Conservation (phyloP, 2,329 filamentous ascomycete genomes). For the Phialophora expanda region DNA sequence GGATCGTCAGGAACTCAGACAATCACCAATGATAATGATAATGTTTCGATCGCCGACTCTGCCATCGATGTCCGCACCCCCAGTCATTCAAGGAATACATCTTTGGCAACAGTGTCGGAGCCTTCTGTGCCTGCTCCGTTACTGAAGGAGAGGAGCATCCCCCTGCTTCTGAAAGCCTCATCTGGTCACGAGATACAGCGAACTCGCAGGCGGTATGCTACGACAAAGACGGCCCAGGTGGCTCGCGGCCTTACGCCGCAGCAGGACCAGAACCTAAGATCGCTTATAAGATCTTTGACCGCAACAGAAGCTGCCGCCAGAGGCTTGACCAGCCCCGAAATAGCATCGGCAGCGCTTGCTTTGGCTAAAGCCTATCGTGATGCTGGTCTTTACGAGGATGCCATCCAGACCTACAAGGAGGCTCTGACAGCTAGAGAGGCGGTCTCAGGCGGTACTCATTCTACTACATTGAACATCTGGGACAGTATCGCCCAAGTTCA, state of each 20-base stretch:
- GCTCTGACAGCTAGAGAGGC: not conserved
- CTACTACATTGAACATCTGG: not conserved
- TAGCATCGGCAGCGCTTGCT: not conserved
- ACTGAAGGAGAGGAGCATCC: not conserved
- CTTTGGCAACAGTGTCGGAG: not conserved
- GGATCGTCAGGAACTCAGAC: not conserved
- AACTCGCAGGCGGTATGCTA: not conserved
- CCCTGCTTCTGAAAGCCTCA: not conserved
- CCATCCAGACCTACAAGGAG: not conserved
- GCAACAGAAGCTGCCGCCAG: not conserved
- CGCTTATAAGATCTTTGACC: not conserved
- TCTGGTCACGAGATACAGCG: not conserved
- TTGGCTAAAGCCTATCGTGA: not conserved
- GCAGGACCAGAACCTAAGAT: not conserved
- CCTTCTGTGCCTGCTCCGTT: not conserved
- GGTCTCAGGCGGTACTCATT: not conserved
- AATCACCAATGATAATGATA: not conserved
- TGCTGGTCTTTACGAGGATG: not conserved
- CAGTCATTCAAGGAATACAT: not conserved
- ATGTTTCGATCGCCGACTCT: not conserved
- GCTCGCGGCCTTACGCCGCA: not conserved
- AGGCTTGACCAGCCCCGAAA: not conserved
- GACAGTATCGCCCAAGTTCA: not conserved
- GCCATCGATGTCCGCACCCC: not conserved
- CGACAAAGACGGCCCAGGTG: not conserved